Conservation (phyloP, 768 basidiomycete genomes). For the Myochromella boudieri region DNA sequence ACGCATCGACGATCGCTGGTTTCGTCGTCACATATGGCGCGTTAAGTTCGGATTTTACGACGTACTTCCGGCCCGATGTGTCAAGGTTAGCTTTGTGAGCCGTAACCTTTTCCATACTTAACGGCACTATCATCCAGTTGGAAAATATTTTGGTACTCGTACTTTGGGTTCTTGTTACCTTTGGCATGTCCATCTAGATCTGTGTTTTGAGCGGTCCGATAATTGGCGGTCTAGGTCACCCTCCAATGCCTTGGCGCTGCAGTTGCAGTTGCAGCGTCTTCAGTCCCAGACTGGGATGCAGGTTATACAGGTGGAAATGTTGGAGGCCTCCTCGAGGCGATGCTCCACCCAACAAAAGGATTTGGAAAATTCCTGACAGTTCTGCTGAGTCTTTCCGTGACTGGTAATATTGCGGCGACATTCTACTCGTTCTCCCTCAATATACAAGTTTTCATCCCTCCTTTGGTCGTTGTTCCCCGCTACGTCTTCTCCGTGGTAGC, state of each 20-base stretch:
- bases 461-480: slow-evolving; percentile 60
- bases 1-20: slow-evolving; percentile 69
- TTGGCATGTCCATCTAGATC: slow-evolving; percentile 30
- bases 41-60: slow-evolving; percentile 73
- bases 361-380: slow-evolving; percentile 83
- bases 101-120: neutral
- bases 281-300: slow-evolving; percentile 59
- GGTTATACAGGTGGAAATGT: slow-evolving; percentile 60
- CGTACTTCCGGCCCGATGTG: slow-evolving; percentile 60
- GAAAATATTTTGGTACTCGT: slow-evolving; percentile 68
- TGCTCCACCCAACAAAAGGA: slow-evolving; percentile 66
- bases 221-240: slow-evolving; percentile 35
- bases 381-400: slow-evolving; percentile 77
- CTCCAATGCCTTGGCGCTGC: slow-evolving; percentile 59
- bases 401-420: slow-evolving; percentile 78
- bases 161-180: slow-evolving; percentile 66
- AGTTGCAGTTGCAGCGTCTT: slow-evolving; percentile 53
- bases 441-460: slow-evolving; percentile 68
- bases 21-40: slow-evolving; percentile 66
- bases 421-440: slow-evolving; percentile 81
- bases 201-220: neutral
- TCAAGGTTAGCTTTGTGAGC: slow-evolving; percentile 48
- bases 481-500: slow-evolving; percentile 75
- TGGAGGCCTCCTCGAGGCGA: slow-evolving; percentile 70
- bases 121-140: slow-evolving; percentile 36